Base-by-base conservation (phyloP, 805 yeast genomes). In the Nakazawaea wyomingensis region DNA sequence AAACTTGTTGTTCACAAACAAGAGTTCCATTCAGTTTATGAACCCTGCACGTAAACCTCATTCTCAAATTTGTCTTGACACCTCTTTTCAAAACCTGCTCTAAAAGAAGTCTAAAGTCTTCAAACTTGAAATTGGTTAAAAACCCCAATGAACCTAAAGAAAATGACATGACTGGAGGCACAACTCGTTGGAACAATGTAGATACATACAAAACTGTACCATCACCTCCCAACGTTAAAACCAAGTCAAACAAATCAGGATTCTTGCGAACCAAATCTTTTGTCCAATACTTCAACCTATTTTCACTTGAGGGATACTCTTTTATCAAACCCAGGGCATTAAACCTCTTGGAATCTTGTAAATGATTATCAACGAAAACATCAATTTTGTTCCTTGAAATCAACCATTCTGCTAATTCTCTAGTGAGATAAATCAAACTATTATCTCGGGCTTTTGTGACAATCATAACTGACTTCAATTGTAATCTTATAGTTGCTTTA, bases 131-230 rank as follows among this genome's bases (percentile, higher is more conserved):
- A 54, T 85, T 87, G 4, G 98, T 90, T 52, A 93, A 68, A 59
- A 93, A 93, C 3, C 99, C 99, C 19, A 93, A 67, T 0, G 96
- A 85, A 0, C 99, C 99, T 52, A 93, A 67, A 0, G 95, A 77
- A 61, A 89, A 91, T 16, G 95, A 78, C 50, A 93, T 70, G 2
- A 91, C 86, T 0, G 99, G 99, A 1, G 99, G 99, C 2, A 90
- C 96, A 38, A 76, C 74, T 45, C 74, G 68, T 63, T 85, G 95
- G 62, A 93, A 93, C 32, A 89, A 67, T 44, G 93, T 82, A 2
- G 96, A 88, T 0, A 91, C 91, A 54, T 84, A 84, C 8, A 91
- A 66, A 37, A 91, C 96, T 0, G 99, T 93, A 7, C 99, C 98
- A 57, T 93, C 99, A 14, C 99, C 99, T 19, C 99, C 99, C 7